Percentiles rank a stretch among this genome's conserved stretches.
phyloP scores from a whole-genome alignment of 345 rosid genomes.

The Mallotus nudiflorus region DNA sequence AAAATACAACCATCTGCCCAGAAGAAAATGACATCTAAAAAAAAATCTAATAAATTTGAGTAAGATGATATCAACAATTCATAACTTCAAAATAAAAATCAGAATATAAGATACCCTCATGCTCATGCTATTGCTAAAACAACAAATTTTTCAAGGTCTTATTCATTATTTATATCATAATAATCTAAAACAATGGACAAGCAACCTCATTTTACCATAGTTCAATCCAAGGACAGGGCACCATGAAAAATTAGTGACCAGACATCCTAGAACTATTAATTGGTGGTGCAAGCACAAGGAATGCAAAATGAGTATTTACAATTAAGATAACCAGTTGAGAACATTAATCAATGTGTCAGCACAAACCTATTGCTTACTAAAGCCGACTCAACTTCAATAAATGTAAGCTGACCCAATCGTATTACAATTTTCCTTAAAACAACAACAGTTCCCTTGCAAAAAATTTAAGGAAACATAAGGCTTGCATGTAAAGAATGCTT shows the following conservation, averaged over 20 bases:
- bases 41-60: background rate
- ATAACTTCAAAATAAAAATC: background rate
- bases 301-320: no score
- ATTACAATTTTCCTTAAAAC: no score
- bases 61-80: background rate
- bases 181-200: background rate
- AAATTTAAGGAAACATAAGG: background rate
- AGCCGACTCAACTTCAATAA: slow-evolving; percentile 1
- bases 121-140: background rate
- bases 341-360: background rate
- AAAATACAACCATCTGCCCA: background rate
- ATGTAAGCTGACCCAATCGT: background rate
- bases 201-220: background rate
- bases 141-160: background rate
- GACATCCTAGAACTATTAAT: background rate
- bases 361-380: background rate
- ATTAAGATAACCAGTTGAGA: no score
- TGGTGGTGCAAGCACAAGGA: background rate
- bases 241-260: background rate
- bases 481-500: background rate
- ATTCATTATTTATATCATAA: background rate
- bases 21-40: background rate
- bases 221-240: background rate
- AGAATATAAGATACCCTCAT: background rate
- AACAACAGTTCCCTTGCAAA: no score